Evolutionary conservation across 176 grass and related monocot genomes (phyloP).

Genomic region (Neostapfia colusana): DNA sequence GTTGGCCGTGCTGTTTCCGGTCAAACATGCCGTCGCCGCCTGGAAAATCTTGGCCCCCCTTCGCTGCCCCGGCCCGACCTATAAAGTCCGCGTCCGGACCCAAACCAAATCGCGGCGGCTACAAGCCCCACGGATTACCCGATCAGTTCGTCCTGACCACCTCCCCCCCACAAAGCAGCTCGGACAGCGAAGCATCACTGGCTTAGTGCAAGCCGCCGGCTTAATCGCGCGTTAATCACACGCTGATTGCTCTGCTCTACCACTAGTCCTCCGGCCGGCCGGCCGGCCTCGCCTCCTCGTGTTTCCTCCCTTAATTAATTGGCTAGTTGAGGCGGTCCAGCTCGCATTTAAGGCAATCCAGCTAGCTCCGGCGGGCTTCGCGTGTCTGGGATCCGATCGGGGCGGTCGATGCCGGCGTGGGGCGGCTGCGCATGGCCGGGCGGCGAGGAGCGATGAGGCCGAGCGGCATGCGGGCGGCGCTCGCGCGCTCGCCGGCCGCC

Average conservation of each 20-base stretch:
- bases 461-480: conserved; percentile 32
- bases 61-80: not conserved
- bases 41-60: not conserved
- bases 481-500: conserved; percentile 40
- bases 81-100: conserved; percentile 5
- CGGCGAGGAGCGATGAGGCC: conserved; percentile 41
- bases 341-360: conserved; percentile 10
- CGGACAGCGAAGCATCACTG: conserved; percentile 29
- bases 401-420: conserved; percentile 45
- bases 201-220: not conserved
- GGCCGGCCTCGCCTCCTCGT: conserved; percentile 18
- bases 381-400: conserved; percentile 38
- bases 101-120: not conserved
- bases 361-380: conserved; percentile 8
- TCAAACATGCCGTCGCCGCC: conserved; percentile 53
- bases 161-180: conserved; percentile 26
- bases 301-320: conserved; percentile 14
- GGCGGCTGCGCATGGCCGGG: conserved; percentile 39
- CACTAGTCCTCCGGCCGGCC: not conserved
- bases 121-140: not conserved
- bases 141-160: not conserved
- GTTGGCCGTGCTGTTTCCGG: conserved; percentile 3
- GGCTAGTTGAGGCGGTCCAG: conserved; percentile 21
- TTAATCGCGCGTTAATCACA: conserved; percentile 15
- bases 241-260: not conserved